Base-by-base conservation (phyloP, 2,329 filamentous ascomycete genomes). In the Botrytis sinoallii region DNA sequence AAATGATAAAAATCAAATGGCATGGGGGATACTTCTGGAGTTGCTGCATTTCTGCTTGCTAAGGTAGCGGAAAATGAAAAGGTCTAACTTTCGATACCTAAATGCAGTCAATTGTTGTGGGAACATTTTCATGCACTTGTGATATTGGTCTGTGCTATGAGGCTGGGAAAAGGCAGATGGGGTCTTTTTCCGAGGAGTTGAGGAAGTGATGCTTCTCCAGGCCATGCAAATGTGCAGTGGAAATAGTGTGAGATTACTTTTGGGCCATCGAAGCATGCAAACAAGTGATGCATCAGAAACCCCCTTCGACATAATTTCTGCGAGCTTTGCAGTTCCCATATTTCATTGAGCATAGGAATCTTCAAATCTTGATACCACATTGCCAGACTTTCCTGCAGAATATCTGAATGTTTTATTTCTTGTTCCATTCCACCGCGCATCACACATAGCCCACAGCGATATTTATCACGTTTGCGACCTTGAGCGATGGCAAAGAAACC, bases 1-100 rank as follows among this genome's bases (percentile, higher is more conserved):
- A 87, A 75, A 77, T 76, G 73, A 73, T 66, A 38, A 77, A 74
- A 75, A 71, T 71, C 60, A 73, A 64, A 77, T 72, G 76, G 75
- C 75, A 78, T 76, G 76, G 77, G 76, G 71, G 55, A 57, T 75
- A 75, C 75, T 76, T 76, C 73, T 77, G 78, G 79, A 79, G 78
- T 79, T 80, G 77, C 71, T 77, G 76, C 77, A 79, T 79, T 79
- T 75, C 76, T 77, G 78, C 78, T 73, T 69, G 71, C 71, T 52
- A 78, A 79, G 78, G 79, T 77, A 79, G 75, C 75, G 78, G 78
- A 79, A 59, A 69, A 80, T 80, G 76, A 79, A 80, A 79, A 76
- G 78, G 76, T 77, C 76, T 76, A 77, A 71, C 76, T 76, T 73
- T 71, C 73, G 73, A 74, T 71, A 69, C 64, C 71, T 73, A n/a